Base-by-base conservation (phyloP, 495 filamentous ascomycete species). In the Xylaria sp. region DNA sequence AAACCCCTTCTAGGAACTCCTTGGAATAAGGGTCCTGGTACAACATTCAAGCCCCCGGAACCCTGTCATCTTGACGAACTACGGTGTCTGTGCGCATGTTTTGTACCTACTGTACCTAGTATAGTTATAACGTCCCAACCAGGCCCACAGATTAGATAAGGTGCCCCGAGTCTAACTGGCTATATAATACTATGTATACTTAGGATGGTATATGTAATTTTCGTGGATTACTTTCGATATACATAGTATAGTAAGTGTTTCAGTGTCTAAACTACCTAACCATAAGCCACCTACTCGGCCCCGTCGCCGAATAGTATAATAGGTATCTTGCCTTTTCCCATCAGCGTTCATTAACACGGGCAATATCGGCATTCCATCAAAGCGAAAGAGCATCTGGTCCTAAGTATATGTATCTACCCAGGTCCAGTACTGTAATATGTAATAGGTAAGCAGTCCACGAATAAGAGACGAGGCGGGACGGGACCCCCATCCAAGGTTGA, bases 11-110 rank as follows among this genome's bases (percentile, higher is more conserved):
- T 24, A 48, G 48, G 24, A 35, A 59, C 53, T n/a, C 53, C 37
- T 35, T 31, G 17, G 41, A 61, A 68, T 68, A 55, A 61, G 55
- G 66, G 66, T 68, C 55, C 57, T 59, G 31, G 57, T 40, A 37
- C 57, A 21, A 33, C 24, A 26, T 24, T 3, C 35, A 21, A 67
- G 6, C 21, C 53, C 31, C 41, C 66, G 19, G 48, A 67, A 67
- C 66, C 66, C 40, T 68, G 66, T 61, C 55, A 37, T 33, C 11
- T 26, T 46, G 66, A 55, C 33, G 64, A 67, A 67, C 64, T 29
- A 3, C 33, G 43, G 11, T 53, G 29, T 52, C 44, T 35, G 63
- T 35, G 41, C 29, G 59, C n/a, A 66, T 50, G 37, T 15, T 17
- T 50, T 11, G 31, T 61, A 29, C 4, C 40, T 62, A 26, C 17